Base-by-base conservation (phyloP, 228 moss, liverwort and hornwort genomes). In the Sphagnum fallax region DNA sequence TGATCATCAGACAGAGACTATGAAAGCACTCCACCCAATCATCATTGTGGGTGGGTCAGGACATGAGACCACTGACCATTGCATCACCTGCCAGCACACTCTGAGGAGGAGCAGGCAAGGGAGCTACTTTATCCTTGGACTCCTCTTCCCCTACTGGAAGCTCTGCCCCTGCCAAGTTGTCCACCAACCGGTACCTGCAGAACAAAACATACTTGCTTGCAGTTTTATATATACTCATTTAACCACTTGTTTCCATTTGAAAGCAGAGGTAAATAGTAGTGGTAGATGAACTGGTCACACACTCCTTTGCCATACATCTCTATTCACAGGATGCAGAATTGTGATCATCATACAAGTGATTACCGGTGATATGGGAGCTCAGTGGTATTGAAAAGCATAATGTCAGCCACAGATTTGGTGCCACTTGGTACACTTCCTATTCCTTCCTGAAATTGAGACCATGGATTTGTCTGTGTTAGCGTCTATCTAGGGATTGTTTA, bases 311-410 rank as follows among this genome's bases (percentile, higher is more conserved):
- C 32, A 32, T 32, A 32, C 32, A 3, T 32, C 32, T 32, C 32
- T 32, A 32, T 32, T 32, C 32, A 32, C 32, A 32, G 32, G 32
- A 32, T 32, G 32, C 32, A 32, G 32, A 32, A 32, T 32, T 32
- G 32, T 32, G 2, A 32, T 32, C 32, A 32, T 32, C 32, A 32
- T 32, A 32, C 32, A 32, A 32, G 32, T 32, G 32, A 32, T 83
- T 72, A 93, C 97, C 88, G 77, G 77, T 91, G 89, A 75, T 89
- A 98, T 48, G 93, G 97, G 71, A 98, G 91, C 75, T 98, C 93
- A 8, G 78, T 75, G 61, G 93, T 87, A 71, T 98, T 98, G 75
- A 90, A 98, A 67, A 98, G 87, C 83, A 91, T 73, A 58, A 78
- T 68, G 72, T 98, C 97, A 63, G 90, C 90, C 74, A 92, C 90